These are phyloP conservation scores for Podaxis pistillaris DNA, from an alignment of 768 basidiomycete genomes.

Conservation along the genomic window DNA sequence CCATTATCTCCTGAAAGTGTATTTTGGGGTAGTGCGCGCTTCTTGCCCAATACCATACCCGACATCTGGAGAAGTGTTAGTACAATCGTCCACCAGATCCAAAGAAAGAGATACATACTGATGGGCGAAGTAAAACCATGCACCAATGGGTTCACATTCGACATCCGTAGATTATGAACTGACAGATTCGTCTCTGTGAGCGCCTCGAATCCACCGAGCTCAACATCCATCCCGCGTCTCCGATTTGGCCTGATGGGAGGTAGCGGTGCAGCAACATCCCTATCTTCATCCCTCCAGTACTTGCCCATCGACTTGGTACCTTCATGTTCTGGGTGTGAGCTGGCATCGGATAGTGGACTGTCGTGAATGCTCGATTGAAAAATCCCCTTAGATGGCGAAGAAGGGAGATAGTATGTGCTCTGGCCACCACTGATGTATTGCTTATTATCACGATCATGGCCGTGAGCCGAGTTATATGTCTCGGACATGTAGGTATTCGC, in stretches of 20 bases:
- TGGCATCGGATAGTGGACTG: constrained; percentile 16
- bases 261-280: constrained; percentile 23
- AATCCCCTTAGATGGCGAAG: constrained; percentile 31
- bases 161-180: constrained; percentile 35
- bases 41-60: constrained; percentile 20
- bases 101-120: constrained; percentile 37
- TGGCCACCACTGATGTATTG: constrained; percentile 16
- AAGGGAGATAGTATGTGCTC: constrained; percentile 31
- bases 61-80: constrained; percentile 23
- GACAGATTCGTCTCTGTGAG: constrained; percentile 45
- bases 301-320: constrained; percentile 4
- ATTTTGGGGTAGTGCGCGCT: constrained; percentile 14
- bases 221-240: constrained; percentile 36
- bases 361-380: constrained; percentile 23
- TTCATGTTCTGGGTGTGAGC: not conserved
- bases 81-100: not conserved
- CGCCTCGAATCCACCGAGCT: constrained; percentile 32
- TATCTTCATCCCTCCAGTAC: constrained; percentile 30
- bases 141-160: constrained; percentile 50
- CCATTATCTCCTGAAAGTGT: constrained; percentile 21
- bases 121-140: constrained; percentile 71
- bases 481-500: constrained; percentile 11
- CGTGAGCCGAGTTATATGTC: not conserved
- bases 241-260: constrained; percentile 43
- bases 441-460: constrained; percentile 12